These are phyloP conservation scores for Malassezia brasiliensis DNA, from an alignment of 1,284 basidiomycete genomes.

Conservation along the genomic window DNA sequence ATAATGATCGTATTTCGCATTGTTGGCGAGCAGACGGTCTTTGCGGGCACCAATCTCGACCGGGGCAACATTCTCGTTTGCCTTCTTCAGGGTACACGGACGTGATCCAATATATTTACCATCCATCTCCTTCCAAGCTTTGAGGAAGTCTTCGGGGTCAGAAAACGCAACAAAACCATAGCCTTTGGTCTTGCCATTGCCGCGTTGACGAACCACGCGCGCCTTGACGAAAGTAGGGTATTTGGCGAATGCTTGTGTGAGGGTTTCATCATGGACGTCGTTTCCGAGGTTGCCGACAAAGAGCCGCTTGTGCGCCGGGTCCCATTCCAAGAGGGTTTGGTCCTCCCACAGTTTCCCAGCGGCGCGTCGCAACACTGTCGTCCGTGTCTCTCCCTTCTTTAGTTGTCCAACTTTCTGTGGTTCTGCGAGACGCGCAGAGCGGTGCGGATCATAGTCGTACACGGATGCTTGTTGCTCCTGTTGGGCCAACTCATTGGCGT, in stretches of 20 bases:
- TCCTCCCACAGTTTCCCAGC: conserved; percentile 97
- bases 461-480: conserved; percentile 17
- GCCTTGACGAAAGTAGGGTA: conserved; percentile 88
- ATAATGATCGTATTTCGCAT: conserved; percentile 31
- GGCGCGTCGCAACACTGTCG: conserved; percentile 86
- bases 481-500: conserved; percentile 18
- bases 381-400: conserved; percentile 79
- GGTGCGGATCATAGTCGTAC: conserved; percentile 13
- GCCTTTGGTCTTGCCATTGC: conserved; percentile 69
- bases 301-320: conserved; percentile 91
- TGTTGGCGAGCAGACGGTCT: conserved; percentile 36
- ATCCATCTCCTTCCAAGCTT: conserved; percentile 99
- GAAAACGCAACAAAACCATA: conserved; percentile 96
- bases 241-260: conserved; percentile 77
- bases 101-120: conserved; percentile 55
- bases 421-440: conserved; percentile 5
- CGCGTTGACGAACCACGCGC: conserved; percentile 80
- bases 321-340: conserved; percentile 92
- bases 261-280: conserved; percentile 88
- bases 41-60: conserved; percentile 43
- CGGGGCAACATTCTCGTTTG: conserved; percentile 31
- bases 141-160: conserved; percentile 95
- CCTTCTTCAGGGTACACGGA: conserved; percentile 44
- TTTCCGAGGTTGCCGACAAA: conserved; percentile 98
- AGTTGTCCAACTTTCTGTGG: conserved; percentile 33